Evolutionary conservation across 2,329 filamentous ascomycete genomes (phyloP).

Genomic region (Tolypocladium guangdongense): DNA sequence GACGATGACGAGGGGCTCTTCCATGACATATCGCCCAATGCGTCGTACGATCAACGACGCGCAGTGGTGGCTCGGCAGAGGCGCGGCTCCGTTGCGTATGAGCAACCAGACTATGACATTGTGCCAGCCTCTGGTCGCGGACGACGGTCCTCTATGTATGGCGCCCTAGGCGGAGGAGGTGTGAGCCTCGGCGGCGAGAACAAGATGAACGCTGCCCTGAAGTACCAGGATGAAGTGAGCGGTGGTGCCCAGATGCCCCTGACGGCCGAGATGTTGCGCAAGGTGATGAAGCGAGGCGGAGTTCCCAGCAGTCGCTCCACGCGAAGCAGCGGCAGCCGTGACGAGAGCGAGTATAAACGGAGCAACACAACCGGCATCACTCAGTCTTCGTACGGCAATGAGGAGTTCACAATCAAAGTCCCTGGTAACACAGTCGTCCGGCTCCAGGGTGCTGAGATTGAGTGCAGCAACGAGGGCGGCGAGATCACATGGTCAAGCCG

Average conservation of each 20-base stretch:
- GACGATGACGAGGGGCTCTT: slow-evolving; percentile 22
- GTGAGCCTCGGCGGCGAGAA: slow-evolving; percentile 24
- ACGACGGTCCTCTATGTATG: slow-evolving; percentile 31
- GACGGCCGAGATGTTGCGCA: slow-evolving; percentile 45
- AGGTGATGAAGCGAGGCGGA: slow-evolving; percentile 33
- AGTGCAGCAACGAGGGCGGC: slow-evolving; percentile 45
- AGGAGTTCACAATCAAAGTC: slow-evolving; percentile 52
- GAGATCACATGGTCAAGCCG: slow-evolving; percentile 44
- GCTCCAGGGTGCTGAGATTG: slow-evolving; percentile 46
- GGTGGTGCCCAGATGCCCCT: slow-evolving; percentile 35
- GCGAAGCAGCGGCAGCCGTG: slow-evolving; percentile 47
- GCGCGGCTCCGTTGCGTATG: slow-evolving; percentile 25
- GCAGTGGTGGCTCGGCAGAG: slow-evolving; percentile 21
- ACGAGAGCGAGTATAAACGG: slow-evolving; percentile 52
- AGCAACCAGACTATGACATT: slow-evolving; percentile 26
- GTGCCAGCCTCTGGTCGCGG: slow-evolving; percentile 24
- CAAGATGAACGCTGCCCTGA: slow-evolving; percentile 24
- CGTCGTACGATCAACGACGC: slow-evolving; percentile 20
- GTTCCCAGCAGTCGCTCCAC: slow-evolving; percentile 44
- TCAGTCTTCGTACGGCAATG: slow-evolving; percentile 35
- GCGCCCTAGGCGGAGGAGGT: slow-evolving; percentile 18
- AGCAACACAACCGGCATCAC: slow-evolving; percentile 53
- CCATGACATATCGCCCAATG: slow-evolving; percentile 25
- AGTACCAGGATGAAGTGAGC: slow-evolving; percentile 43
- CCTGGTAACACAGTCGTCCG: slow-evolving; percentile 44